phyloP scores from a whole-genome alignment of 2,329 filamentous ascomycete species.

The Neoscytalidium dimidiatum region DNA sequence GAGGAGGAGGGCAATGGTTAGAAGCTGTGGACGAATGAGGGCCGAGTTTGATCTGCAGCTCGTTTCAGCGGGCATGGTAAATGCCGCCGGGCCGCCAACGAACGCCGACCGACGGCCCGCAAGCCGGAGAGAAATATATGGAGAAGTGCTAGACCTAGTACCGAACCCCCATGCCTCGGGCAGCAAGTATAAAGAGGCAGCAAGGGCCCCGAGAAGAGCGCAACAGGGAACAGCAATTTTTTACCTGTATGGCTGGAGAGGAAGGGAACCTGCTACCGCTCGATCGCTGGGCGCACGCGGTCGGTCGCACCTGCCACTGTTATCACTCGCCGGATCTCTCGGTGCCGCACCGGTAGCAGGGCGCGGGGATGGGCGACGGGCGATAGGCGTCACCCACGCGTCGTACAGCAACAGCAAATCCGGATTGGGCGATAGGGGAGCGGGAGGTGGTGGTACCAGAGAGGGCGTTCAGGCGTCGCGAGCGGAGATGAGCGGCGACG shows the following conservation, averaged over 20 bases:
- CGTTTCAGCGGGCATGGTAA: slow-evolving; percentile 3
- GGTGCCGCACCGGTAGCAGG: background rate
- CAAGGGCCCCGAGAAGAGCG: background rate
- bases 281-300: background rate
- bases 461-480: slow-evolving; percentile 11
- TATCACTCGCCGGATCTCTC: background rate
- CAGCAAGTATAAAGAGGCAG: background rate
- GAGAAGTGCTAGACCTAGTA: background rate
- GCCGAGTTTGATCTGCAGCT: background rate
- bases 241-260: background rate
- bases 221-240: background rate
- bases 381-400: background rate
- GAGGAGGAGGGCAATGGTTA: background rate
- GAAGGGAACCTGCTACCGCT: background rate
- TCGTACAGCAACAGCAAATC: background rate
- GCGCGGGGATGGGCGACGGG: too few relatives aligned
- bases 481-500: slow-evolving; percentile 11
- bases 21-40: background rate
- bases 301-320: background rate
- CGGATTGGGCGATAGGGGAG: slow-evolving; percentile 9
- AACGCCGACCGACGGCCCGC: slow-evolving; percentile 8
- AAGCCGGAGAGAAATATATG: background rate
- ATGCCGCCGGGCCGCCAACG: slow-evolving; percentile 3
- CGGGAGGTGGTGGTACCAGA: background rate
- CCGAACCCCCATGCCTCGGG: background rate